Base-by-base conservation (phyloP, 1,139 yeast genomes). In the Eremothecium coryli region DNA sequence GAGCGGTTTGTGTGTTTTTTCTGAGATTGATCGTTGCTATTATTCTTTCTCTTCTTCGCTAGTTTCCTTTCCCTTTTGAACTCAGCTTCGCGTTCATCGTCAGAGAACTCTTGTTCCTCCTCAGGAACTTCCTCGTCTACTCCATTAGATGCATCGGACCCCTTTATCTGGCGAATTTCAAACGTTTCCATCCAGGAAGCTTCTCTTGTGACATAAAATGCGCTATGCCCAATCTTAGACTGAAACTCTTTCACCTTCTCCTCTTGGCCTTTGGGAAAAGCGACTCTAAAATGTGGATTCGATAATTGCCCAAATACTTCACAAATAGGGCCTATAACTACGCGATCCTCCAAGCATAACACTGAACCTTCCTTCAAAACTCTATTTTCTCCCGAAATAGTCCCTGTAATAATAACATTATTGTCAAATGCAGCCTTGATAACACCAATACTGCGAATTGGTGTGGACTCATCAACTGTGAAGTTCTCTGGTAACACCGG, bases 121-220 rank as follows among this genome's bases (percentile, higher is more conserved):
- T 76, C 84, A 0, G 95, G 88, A 16, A 88, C 60, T 50, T 90
- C 99, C 61, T 90, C 98, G 57, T 90, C 98, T 54, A 85, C 82
- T 54, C 85, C 78, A 48, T 90, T 90, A 50, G 94, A 81, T 0
- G 98, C 98, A 61, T 90, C 99, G 1, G 90, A 79, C 10, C 97
- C 98, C 50, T 80, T 86, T 15, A 76, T 43, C 17, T 68, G 64
- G 46, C 75, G 81, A 34, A 88, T 69, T 13, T 73, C 62, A 36
- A 81, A 82, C 0, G 97, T 88, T 42, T 78, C 74, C 10, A 82
- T 64, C 58, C 86, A 88, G 37, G 79, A 71, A 0, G 95, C 80
- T 30, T 76, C 81, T 1, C 88, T 79, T 2, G 82, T 93, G 12
- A 86, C 93, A 46, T 81, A 84, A 52, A 50, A 85, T 0, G 80